phyloP scores from a whole-genome alignment of 192 early-diverging fungal genomes.

The Backusella tarrabulga region DNA sequence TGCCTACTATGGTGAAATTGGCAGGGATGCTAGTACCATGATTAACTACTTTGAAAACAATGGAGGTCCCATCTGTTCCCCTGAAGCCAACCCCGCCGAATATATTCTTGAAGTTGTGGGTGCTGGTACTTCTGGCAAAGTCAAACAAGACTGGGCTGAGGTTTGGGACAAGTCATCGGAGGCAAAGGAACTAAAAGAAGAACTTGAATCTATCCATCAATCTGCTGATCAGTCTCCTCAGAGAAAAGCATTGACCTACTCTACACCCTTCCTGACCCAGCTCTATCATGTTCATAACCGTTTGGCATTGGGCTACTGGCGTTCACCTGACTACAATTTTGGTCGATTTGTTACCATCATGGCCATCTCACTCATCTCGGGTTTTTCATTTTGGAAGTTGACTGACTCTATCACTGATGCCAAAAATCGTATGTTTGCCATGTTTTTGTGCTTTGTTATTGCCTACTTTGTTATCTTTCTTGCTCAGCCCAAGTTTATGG shows the following conservation, averaged over 20 bases:
- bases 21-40: constrained; percentile 60
- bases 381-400: constrained; percentile 72
- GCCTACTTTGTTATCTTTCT: constrained; percentile 68
- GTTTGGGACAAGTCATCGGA: constrained; percentile 66
- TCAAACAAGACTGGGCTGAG: constrained; percentile 64
- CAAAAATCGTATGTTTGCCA: constrained; percentile 68
- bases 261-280: constrained; percentile 45
- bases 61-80: constrained; percentile 65
- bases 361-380: constrained; percentile 56
- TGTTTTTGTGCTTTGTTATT: constrained; percentile 68
- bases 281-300: constrained; percentile 59
- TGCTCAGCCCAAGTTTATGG: constrained; percentile 63
- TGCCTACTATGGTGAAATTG: constrained; percentile 82
- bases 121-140: constrained; percentile 43
- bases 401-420: constrained; percentile 50
- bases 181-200: constrained; percentile 32
- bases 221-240: constrained; percentile 28
- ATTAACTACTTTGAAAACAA: constrained; percentile 72
- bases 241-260: constrained; percentile 37
- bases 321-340: constrained; percentile 73
- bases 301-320: constrained; percentile 70
- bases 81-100: constrained; percentile 78
- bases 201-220: constrained; percentile 56
- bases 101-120: constrained; percentile 84
- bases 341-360: constrained; percentile 62